Conservation (phyloP, 1,284 basidiomycete genomes). For the Rhodotorula mucilaginosa region DNA sequence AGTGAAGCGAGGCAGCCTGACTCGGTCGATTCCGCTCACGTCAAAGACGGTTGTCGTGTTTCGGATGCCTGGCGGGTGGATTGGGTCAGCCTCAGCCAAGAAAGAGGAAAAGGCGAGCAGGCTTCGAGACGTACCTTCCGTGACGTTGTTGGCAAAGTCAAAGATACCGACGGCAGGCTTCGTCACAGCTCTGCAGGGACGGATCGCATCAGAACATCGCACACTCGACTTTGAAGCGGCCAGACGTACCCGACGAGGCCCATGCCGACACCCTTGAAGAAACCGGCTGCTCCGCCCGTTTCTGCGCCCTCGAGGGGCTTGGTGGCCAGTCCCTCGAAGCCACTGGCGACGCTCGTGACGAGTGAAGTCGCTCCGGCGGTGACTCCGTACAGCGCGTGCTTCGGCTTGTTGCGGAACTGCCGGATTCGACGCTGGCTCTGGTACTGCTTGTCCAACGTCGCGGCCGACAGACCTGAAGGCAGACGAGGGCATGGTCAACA, state of each 20-base stretch:
- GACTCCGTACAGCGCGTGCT: conserved; percentile 96
- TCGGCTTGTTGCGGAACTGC: conserved; percentile 87
- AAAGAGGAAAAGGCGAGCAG: too few relatives aligned
- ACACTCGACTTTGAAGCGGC: background rate
- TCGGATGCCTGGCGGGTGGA: conserved; percentile 64
- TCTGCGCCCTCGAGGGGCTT: conserved; percentile 98
- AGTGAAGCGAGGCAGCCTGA: conserved; percentile 82
- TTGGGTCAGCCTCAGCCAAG: too few relatives aligned
- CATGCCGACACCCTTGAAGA: conserved; percentile 97
- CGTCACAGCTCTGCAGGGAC: conserved; percentile 68
- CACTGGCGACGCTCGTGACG: conserved; percentile 89
- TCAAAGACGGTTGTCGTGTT: conserved; percentile 99
- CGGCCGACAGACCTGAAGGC: conserved; percentile 79
- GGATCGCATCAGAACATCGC: conserved; percentile 2
- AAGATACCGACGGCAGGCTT: conserved; percentile 97
- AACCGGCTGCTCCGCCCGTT: conserved; percentile 86
- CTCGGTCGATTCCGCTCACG: conserved; percentile 81
- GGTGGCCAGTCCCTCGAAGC: conserved; percentile 84
- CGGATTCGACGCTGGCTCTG: conserved; percentile 84
- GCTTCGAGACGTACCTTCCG: conserved; percentile 60
- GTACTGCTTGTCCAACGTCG: conserved; percentile 94
- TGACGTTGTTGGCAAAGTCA: conserved; percentile 90
- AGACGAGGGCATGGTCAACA: background rate
- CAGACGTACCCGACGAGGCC: conserved; percentile 79
- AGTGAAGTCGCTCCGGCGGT: conserved; percentile 91